These are phyloP conservation scores for Macrotyloma uniflorum DNA, from an alignment of 306 rosid species.

Conservation along the genomic window DNA sequence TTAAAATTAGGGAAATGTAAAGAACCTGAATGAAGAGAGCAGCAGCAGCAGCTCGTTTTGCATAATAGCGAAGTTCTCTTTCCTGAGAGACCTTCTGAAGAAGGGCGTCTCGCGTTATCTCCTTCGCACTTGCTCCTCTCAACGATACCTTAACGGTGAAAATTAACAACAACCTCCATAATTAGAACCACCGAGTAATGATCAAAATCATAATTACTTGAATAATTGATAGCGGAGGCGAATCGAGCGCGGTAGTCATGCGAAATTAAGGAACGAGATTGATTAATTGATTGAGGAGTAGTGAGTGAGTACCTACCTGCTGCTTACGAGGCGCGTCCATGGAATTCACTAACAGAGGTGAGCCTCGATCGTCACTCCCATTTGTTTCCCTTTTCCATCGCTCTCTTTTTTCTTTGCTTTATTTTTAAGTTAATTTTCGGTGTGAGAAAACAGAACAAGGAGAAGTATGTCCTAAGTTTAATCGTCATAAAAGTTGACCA, in stretches of 20 bases:
- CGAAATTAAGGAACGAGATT: background rate
- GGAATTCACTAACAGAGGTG: constrained; percentile 16
- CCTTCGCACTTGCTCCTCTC: constrained; percentile 96
- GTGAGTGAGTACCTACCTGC: constrained; percentile 50
- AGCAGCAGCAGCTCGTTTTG: constrained; percentile 79
- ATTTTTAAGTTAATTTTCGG: background rate
- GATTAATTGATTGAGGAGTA: background rate
- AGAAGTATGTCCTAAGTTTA: background rate
- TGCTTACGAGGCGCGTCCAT: constrained; percentile 73
- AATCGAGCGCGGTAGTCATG: background rate
- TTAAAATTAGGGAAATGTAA: background rate
- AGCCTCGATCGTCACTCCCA: constrained; percentile 8
- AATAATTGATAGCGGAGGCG: background rate
- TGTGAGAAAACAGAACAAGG: background rate
- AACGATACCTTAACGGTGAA: constrained; percentile 65
- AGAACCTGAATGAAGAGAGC: constrained; percentile 89
- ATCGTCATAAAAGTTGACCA: background rate
- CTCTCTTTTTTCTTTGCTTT: background rate
- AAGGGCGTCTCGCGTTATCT: constrained; percentile 91
- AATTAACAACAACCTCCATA: constrained; percentile 1
- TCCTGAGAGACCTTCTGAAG: constrained; percentile 83
- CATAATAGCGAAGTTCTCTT: constrained; percentile 86
- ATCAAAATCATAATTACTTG: background rate
- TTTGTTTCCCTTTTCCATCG: background rate
- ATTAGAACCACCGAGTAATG: background rate